Evolutionary conservation across 768 basidiomycete genomes (phyloP), one percentile per base, ranked within the genome.

Genomic region (Leccinum broughii): DNA sequence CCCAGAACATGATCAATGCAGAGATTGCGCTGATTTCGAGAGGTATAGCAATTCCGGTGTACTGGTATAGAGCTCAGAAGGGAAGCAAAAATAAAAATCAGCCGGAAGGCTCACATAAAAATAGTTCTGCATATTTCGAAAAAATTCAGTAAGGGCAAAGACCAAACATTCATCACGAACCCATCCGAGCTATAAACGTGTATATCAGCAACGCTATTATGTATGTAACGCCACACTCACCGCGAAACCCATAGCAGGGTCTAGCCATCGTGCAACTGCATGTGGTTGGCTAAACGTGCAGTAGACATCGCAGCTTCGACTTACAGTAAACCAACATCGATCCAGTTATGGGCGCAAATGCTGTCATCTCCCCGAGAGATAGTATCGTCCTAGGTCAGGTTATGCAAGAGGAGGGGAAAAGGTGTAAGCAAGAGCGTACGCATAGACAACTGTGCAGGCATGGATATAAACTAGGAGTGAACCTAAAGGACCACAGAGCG

Each of bases 1-100:
- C 78, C 84, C 84, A 85, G 70, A 80, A 84, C 37, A 73, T 70
- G 54, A 85, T 74, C 57, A 86, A 65, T 26, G 82, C 71, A 20
- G 79, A 71, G 7, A 80, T 77, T 3, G 84, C 84, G 20, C 79
- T 79, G 49, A 85, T 76, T 65, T 84, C 83, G 22, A 81, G 77
- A 3, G 81, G 80, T 15, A 82, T 64, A 5, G 80, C 77, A 61
- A 79, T 80, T n/a, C 58, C 66, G 44, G 50, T 9, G 48, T 49
- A 64, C 68, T 70, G 4, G 11, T n/a, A 3, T 26, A 52, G 3
- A 11, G 7, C 4, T 64, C 9, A 58, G 58, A 7, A 35, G 2
- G 10, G 10, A 54, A 24, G 10, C 14, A 26, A 24, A 37, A 24
- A 37, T 55, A 14, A n/a, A 20, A 44, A 55, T 11, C 0, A 2